These are phyloP conservation scores for Betula pendula DNA, from an alignment of 306 rosid genomes.

Conservation along the genomic window DNA sequence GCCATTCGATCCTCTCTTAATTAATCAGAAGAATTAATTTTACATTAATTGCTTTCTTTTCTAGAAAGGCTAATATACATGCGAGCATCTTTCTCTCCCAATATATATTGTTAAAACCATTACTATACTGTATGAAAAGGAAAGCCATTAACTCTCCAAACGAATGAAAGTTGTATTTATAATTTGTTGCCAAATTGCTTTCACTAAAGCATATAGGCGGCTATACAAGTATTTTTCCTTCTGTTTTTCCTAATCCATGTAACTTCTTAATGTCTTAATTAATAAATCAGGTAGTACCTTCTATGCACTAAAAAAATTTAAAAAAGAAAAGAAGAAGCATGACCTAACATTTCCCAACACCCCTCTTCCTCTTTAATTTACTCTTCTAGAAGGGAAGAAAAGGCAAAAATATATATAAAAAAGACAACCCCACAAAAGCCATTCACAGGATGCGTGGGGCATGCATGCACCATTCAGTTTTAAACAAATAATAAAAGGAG, in stretches of 20 bases:
- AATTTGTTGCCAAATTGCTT: neutral
- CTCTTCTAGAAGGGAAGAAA: slow-evolving; percentile 33
- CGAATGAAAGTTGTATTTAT: neutral
- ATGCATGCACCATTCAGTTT: neutral
- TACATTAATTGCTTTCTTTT: too few species aligned
- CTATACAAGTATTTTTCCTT: neutral
- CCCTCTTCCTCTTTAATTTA: slow-evolving; percentile 15
- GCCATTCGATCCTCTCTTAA: too few species aligned
- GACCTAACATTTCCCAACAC: slow-evolving; percentile 38
- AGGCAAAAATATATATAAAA: slow-evolving; percentile 20
- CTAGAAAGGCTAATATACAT: too few species aligned
- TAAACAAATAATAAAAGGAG: neutral
- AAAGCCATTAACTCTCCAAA: neutral
- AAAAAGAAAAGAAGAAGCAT: slow-evolving; percentile 33
- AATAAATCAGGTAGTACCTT: slow-evolving; percentile 25
- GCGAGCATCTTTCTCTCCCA: slow-evolving; percentile 15
- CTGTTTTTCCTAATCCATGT: neutral
- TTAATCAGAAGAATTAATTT: too few species aligned
- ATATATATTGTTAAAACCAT: too few species aligned
- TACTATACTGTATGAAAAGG: neutral
- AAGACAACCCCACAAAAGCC: slow-evolving; percentile 24
- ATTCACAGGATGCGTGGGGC: slow-evolving; percentile 28
- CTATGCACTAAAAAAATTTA: neutral
- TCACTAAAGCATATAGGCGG: neutral
- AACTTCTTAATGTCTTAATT: neutral